A percentile compares a stretch with the other conserved stretches of the same genome.
Conservation (phyloP, 371 early-diverging fungal species). For the Mucor irregularis region DNA sequence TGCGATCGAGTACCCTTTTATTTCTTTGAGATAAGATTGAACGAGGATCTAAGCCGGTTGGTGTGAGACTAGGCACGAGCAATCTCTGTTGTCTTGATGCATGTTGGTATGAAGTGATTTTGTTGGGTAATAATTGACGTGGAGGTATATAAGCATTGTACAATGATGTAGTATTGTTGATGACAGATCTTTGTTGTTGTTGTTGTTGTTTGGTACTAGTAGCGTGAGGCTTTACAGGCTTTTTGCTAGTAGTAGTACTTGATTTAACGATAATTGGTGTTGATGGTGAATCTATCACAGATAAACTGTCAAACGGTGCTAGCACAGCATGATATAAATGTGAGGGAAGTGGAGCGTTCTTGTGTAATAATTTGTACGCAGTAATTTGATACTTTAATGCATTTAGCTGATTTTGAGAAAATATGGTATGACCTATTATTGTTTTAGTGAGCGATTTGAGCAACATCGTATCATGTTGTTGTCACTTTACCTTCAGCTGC, state of each 20-base stretch:
- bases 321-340: conserved; percentile 69
- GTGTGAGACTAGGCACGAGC: conserved; percentile 75
- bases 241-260: not conserved
- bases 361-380: conserved; percentile 73
- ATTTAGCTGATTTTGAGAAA: conserved; percentile 60
- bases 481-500: not conserved
- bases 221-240: not conserved
- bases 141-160: conserved; percentile 45
- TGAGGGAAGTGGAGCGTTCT: conserved; percentile 73
- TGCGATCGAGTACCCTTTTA: conserved; percentile 55
- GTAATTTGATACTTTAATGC: conserved; percentile 74
- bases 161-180: conserved; percentile 5
- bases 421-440: conserved; percentile 21
- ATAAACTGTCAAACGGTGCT: conserved; percentile 18
- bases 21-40: conserved; percentile 42
- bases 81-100: conserved; percentile 70
- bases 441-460: no score
- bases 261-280: not conserved
- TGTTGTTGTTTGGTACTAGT: not conserved
- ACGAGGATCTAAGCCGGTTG: conserved; percentile 77
- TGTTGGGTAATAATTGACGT: conserved; percentile 49
- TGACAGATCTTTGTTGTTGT: not conserved
- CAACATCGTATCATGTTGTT: not conserved
- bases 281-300: not conserved
- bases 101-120: conserved; percentile 47